Evolutionary conservation across 2,329 filamentous ascomycete genomes (phyloP), one percentile per base, ranked within the genome.

Genomic region (Fusarium sp.): DNA sequence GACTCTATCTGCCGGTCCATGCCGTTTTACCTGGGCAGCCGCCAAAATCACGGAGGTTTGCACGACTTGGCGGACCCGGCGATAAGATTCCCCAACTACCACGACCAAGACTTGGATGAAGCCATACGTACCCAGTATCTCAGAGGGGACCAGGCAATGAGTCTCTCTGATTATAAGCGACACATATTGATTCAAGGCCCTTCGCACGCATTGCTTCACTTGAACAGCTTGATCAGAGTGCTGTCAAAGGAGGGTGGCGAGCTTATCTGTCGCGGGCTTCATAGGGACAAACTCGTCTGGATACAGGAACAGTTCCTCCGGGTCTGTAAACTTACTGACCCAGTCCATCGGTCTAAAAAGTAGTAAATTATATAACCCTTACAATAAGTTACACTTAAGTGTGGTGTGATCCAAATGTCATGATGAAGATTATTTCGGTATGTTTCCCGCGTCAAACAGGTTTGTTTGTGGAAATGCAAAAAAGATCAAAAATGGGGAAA

Each of bases 371-470:
- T 5, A 18, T 1, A 18, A 34, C 6, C 7, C 14, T 34, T 8
- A 34, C 32, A 34, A 34, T 1, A 15, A 3, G 32, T 34, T 8
- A 34, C 32, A 34, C 32, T 34, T 1, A 8, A 34, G 14, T 15
- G 8, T 8, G 32, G 7, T 34, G 32, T 0, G 32, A 83, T 34
- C 74, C 77, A 2, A 44, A 59, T 0, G 12, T 13, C 8, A 52
- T 13, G 8, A 68, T 71, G 60, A 39, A 28, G 17, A 68, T 68
- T 1, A 72, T 57, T 7, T 65, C 44, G 3, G 59, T 42, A 12
- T 74, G 72, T 68, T 75, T 73, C 50, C 58, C 62, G 1, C 58
- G 47, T 8, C 68, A 72, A 45, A 38, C 30, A 15, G 48, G 62
- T 1, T 48, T 75, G 8, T 26, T 61, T 22, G 63, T 59, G 20